Evolutionary conservation across 2,329 filamentous ascomycete genomes (phyloP), one percentile per base, ranked within the genome.

Genomic region (Hypoxylon sp.): DNA sequence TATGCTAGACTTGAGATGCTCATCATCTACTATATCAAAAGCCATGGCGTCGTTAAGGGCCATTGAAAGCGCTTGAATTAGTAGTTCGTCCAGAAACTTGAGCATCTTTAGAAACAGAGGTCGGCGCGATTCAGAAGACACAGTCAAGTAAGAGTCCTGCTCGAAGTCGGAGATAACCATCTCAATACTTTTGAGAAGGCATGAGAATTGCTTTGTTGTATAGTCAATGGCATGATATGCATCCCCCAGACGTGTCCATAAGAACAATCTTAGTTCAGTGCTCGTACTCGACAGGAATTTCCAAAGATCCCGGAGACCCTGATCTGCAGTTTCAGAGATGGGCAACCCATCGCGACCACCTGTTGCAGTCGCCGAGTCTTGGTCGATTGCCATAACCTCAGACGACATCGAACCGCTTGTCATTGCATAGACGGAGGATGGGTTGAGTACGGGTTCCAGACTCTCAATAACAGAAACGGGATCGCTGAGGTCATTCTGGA

Each of bases 201-300:
- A 98, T 0, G 92, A 96, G 28, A 97, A 88, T 12, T 96, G 89
- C 77, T 97, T 97, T 0, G 95, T 93, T 0, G 87, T 82, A 72
- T 97, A 97, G 6, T 91, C 87, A 65, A 99, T 97, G 6, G 86
- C 87, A 54, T 89, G 85, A 73, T 99, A 99, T 0, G 96, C 95
- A 68, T 96, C 91, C 36, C 93, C 90, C n/a, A 99, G 85, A 52
- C 93, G 89, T 66, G 91, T 90, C 96, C 96, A 99, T 1, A 99
- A 83, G 68, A 96, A 93, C 1, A 98, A 81, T 33, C 93, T 89
- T 52, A 98, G 81, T 55, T 94, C 93, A 0, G 93, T 91, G 73
- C 91, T 93, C 44, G 93, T 94, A 49, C 87, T 89, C 55, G 91
- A 85, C 2, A 99, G 82, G 68, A 98, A 98, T 60, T 92, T 92